These are phyloP conservation scores for Ceratobasidium sp. DNA, from an alignment of 1,284 basidiomycete species.

Conservation along the genomic window DNA sequence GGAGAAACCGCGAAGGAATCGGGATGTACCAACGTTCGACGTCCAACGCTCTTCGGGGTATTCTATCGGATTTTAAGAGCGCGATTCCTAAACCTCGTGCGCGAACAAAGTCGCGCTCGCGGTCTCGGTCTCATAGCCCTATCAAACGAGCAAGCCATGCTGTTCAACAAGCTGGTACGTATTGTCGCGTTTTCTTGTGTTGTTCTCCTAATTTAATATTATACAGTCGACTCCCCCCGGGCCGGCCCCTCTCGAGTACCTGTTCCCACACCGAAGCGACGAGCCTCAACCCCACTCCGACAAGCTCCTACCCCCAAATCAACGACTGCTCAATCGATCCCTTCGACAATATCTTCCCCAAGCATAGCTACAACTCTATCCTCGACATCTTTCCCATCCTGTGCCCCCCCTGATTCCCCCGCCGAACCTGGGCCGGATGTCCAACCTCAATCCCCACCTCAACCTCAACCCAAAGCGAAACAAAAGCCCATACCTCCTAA, in stretches of 20 bases:
- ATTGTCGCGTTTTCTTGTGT: background rate
- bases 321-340: no score
- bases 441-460: background rate
- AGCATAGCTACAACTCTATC: background rate
- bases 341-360: background rate
- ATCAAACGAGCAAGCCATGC: slow-evolving; percentile 10
- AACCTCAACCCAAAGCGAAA: background rate
- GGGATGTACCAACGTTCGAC: slow-evolving; percentile 44
- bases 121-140: slow-evolving; percentile 35
- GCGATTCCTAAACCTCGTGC: slow-evolving; percentile 2
- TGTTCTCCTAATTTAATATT: background rate
- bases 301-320: slow-evolving; percentile 10
- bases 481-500: slow-evolving; percentile 1
- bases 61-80: slow-evolving; percentile 17
- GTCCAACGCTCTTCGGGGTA: slow-evolving; percentile 36
- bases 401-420: background rate
- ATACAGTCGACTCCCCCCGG: background rate
- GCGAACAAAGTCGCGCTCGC: slow-evolving; percentile 32
- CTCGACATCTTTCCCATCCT: background rate
- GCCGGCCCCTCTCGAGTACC: slow-evolving; percentile 10
- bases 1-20: slow-evolving; percentile 40
- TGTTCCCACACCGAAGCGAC: no score
- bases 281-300: background rate
- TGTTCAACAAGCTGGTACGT: slow-evolving; percentile 1
- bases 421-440: background rate